Evolutionary conservation across 2,329 filamentous ascomycete species (phyloP).

Genomic region (Exophiala spinifera): DNA sequence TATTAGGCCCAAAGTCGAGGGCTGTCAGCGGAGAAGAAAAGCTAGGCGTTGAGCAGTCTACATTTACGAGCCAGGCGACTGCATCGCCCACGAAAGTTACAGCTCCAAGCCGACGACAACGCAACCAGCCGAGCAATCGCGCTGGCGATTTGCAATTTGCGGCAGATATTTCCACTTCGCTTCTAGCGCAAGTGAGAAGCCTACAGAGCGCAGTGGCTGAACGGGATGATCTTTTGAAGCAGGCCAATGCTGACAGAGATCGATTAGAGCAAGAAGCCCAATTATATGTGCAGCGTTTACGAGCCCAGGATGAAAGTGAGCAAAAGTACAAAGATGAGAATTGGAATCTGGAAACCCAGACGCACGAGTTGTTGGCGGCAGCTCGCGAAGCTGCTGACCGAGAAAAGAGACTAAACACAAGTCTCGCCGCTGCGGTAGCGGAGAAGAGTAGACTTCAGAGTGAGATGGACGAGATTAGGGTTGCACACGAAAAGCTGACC

Average conservation of each 20-base stretch:
- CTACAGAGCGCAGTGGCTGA: slow-evolving; percentile 80
- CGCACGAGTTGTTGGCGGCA: slow-evolving; percentile 74
- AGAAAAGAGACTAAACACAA: slow-evolving; percentile 76
- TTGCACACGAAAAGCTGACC: slow-evolving; percentile 70
- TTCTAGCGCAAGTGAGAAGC: slow-evolving; percentile 90
- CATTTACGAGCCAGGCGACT: slow-evolving; percentile 79
- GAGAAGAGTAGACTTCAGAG: slow-evolving; percentile 78
- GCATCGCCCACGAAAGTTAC: slow-evolving; percentile 85
- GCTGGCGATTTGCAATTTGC: slow-evolving; percentile 97
- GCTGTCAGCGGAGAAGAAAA: slow-evolving; percentile 65
- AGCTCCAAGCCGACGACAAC: slow-evolving; percentile 80
- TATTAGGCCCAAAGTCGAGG: slow-evolving; percentile 76
- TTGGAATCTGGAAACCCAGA: slow-evolving; percentile 90
- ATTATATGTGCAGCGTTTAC: slow-evolving; percentile 73
- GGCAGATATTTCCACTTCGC: slow-evolving; percentile 93
- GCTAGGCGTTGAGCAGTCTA: slow-evolving; percentile 67
- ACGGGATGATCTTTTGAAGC: slow-evolving; percentile 80
- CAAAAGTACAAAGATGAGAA: slow-evolving; percentile 97
- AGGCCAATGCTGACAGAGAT: slow-evolving; percentile 69
- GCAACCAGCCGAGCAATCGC: slow-evolving; percentile 83
- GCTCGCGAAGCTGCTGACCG: slow-evolving; percentile 75
- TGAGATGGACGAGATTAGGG: slow-evolving; percentile 86
- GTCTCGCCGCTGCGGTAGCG: slow-evolving; percentile 63
- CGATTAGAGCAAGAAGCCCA: slow-evolving; percentile 80
- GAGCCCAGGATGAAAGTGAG: slow-evolving; percentile 85